Conservation (phyloP, 2,329 filamentous ascomycete genomes). For the Epichloe uncinata region DNA sequence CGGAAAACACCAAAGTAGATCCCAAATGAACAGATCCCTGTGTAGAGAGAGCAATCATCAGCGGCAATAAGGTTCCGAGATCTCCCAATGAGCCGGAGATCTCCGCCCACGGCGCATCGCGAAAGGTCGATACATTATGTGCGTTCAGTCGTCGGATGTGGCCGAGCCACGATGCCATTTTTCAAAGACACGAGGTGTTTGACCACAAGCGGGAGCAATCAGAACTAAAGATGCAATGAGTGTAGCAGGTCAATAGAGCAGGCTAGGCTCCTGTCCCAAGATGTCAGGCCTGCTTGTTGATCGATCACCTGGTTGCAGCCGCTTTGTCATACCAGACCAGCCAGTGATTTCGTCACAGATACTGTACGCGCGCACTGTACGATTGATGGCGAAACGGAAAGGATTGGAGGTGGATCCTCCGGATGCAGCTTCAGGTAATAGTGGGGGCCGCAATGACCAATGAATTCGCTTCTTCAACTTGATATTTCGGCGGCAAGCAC, state of each 20-base stretch:
- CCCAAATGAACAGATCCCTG: conserved; percentile 69
- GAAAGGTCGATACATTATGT: conserved; percentile 37
- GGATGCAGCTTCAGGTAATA: neutral
- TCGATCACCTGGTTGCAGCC: neutral
- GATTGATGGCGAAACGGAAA: neutral
- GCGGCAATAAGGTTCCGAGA: conserved; percentile 75
- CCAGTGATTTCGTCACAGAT: neutral
- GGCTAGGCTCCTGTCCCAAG: neutral
- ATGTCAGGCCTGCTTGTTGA: neutral
- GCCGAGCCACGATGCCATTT: conserved; percentile 15
- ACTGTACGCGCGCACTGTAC: neutral
- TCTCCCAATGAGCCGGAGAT: conserved; percentile 82
- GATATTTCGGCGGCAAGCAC: too few relatives aligned
- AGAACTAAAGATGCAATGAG: neutral
- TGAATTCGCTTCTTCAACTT: neutral
- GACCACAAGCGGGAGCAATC: neutral
- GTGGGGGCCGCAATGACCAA: neutral
- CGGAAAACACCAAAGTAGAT: conserved; percentile 77
- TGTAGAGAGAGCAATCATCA: conserved; percentile 74
- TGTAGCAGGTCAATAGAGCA: neutral
- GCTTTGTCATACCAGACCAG: neutral
- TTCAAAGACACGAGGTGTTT: neutral
- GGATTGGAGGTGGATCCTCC: neutral
- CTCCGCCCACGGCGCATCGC: conserved; percentile 45
- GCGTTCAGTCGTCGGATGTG: conserved; percentile 22